These are phyloP conservation scores for Haemoproteus tartakovskyi DNA, from an alignment of 169 alveolate genomes.

Conservation along the genomic window DNA sequence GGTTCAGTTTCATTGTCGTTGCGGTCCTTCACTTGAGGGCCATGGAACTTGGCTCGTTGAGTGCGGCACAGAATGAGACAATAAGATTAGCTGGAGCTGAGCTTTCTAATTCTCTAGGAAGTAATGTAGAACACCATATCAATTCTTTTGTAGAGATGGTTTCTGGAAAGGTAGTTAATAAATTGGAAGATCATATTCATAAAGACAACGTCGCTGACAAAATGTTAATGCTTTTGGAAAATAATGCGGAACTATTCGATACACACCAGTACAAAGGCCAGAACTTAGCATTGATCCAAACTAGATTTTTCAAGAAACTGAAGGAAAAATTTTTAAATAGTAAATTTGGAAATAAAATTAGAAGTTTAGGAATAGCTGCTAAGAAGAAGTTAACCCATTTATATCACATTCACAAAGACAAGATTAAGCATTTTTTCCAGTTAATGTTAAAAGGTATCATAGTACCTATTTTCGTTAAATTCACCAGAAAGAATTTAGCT, in stretches of 20 bases:
- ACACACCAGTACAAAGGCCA: conserved; percentile 12
- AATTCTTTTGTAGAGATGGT: too few species aligned
- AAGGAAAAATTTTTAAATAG: conserved; percentile 32
- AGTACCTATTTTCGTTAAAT: conserved; percentile 24
- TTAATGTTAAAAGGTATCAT: conserved; percentile 14
- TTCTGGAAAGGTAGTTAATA: too few species aligned
- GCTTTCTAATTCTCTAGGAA: too few species aligned
- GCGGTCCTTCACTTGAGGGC: too few species aligned
- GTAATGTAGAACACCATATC: too few species aligned
- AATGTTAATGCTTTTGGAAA: too few species aligned
- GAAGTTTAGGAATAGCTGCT: conserved; percentile 6
- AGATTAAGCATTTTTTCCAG: conserved; percentile 17
- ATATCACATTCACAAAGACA: conserved; percentile 36
- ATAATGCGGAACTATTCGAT: conserved; percentile 53
- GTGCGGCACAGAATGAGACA: too few species aligned
- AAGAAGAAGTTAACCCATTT: conserved; percentile 11
- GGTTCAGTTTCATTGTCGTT: too few species aligned
- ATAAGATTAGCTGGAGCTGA: too few species aligned
- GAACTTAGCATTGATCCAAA: conserved; percentile 34
- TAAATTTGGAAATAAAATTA: conserved; percentile 30
- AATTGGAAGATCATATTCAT: too few species aligned
- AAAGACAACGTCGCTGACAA: too few species aligned
- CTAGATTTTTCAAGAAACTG: conserved; percentile 29
- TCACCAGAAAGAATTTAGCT: conserved; percentile 7
- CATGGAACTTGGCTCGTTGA: too few species aligned